A percentile compares a stretch with the other conserved stretches of the same genome.
These are phyloP conservation scores for Lactarius psammicola DNA, from an alignment of 768 basidiomycete species.

Conservation along the genomic window DNA sequence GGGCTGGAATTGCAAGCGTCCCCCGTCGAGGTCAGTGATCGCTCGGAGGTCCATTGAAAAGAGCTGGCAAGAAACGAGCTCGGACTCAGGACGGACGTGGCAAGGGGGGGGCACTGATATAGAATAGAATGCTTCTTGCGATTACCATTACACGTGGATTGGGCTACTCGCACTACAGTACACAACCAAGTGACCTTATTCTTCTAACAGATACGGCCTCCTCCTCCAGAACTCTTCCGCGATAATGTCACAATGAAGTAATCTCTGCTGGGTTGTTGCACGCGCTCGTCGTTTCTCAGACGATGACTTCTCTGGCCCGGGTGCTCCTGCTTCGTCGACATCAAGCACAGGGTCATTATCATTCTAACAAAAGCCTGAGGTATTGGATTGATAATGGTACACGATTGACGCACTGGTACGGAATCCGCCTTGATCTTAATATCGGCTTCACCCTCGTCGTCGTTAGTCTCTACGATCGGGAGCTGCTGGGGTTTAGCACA, in stretches of 20 bases:
- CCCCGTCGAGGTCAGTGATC: conserved; percentile 23
- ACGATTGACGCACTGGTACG: not conserved
- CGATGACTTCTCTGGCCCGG: not conserved
- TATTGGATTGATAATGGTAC: not conserved
- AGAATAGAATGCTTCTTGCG: not conserved
- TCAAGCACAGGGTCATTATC: not conserved
- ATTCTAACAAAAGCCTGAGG: not conserved
- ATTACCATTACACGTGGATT: not conserved
- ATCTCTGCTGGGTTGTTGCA: conserved; percentile 31
- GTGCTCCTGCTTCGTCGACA: not conserved
- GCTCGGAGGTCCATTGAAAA: conserved; percentile 22
- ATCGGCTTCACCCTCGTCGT: not conserved
- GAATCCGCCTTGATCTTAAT: not conserved
- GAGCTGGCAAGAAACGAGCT: not conserved
- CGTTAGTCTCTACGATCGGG: not conserved
- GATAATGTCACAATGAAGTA: conserved; percentile 84
- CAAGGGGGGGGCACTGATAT: not conserved
- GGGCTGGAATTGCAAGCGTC: conserved; percentile 9
- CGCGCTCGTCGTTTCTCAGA: conserved; percentile 1
- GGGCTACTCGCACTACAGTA: not conserved
- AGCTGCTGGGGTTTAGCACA: not conserved
- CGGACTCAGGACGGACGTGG: conserved; percentile 10
- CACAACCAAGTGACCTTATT: conserved; percentile 30
- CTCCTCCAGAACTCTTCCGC: conserved; percentile 75
- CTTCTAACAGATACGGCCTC: conserved; percentile 52